Evolutionary conservation across 495 filamentous ascomycete species (phyloP), one percentile per base, ranked within the genome.

Genomic region (Neurospora tetrasperma): DNA sequence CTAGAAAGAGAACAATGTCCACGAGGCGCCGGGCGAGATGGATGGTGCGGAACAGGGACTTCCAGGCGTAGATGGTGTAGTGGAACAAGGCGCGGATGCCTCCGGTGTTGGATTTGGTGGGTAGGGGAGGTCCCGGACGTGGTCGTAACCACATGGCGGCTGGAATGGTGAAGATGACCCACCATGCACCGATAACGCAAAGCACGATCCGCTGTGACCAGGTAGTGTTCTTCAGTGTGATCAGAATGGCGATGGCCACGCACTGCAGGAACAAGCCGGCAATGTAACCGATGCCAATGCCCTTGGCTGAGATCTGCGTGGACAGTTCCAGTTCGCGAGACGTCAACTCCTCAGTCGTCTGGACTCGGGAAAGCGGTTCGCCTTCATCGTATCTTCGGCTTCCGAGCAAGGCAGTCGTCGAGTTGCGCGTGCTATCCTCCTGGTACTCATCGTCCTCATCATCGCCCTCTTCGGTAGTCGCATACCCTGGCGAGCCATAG

Each of bases 151-250:
- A 98, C 73, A 97, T 80, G 31, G 91, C 91, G 9, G 94, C 92
- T 4, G 96, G 96, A 71, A 98, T 89, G 12, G 94, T 95, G 77
- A 99, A 98, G 43, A 89, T 70, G 70, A 96, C 90, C 96, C 96
- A 98, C 96, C 96, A 99, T n/a, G 89, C 80, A 16, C 96, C 96
- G 70, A 98, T 89, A 46, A 93, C 78, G 77, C 96, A 94, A 11
- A 99, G 86, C 4, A 94, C 93, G 41, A 97, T 83, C 43, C 94
- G 90, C 70, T 96, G 86, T 4, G 90, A 91, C 82, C 92, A 90
- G 0, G 90, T 92, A 11, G 91, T 91, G 71, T 91, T 92, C n/a
- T 88, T 85, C 74, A 90, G 91, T 39, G 82, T 75, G 18, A 93
- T 80, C 8, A 96, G 85, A 31, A 96, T 87, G 11, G 89, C 75